Evolutionary conservation across 176 grass and related monocot genomes (phyloP).

Genomic region (Aegilops sharonensis): DNA sequence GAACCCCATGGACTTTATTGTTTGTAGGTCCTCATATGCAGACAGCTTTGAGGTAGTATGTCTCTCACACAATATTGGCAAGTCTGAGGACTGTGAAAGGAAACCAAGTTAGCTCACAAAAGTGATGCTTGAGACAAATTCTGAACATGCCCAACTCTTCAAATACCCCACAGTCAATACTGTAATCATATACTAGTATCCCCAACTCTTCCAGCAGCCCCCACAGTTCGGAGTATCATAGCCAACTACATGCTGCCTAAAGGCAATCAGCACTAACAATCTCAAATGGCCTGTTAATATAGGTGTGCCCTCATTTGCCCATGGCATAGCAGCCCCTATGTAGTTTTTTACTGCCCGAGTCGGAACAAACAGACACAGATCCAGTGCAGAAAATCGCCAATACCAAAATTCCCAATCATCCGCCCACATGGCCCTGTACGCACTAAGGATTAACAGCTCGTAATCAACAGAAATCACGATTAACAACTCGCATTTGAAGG

Average conservation of each 20-base stretch:
- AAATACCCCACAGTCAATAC: neutral
- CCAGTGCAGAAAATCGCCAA: neutral
- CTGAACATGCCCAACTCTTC: neutral
- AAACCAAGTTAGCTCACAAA: neutral
- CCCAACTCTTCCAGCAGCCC: neutral
- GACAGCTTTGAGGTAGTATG: constrained; percentile 93
- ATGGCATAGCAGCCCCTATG: neutral
- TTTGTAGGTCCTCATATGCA: constrained; percentile 74
- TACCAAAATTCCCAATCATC: neutral
- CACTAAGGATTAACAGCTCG: neutral
- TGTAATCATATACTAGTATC: neutral
- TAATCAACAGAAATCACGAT: neutral
- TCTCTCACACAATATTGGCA: constrained; percentile 88
- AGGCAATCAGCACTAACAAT: neutral
- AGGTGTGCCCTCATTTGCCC: too few species aligned
- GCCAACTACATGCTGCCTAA: neutral
- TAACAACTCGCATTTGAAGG: neutral
- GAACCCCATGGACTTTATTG: constrained; percentile 86
- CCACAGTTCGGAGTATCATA: neutral
- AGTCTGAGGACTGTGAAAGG: constrained; percentile 58
- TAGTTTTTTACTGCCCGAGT: neutral
- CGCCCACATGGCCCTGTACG: neutral
- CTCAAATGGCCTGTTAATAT: neutral
- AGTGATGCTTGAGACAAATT: neutral
- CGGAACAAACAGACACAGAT: neutral